Percentiles rank a stretch among this genome's conserved stretches.
These are phyloP conservation scores for Chernovozyma aurita DNA, from an alignment of 1,139 yeast genomes.

Conservation along the genomic window DNA sequence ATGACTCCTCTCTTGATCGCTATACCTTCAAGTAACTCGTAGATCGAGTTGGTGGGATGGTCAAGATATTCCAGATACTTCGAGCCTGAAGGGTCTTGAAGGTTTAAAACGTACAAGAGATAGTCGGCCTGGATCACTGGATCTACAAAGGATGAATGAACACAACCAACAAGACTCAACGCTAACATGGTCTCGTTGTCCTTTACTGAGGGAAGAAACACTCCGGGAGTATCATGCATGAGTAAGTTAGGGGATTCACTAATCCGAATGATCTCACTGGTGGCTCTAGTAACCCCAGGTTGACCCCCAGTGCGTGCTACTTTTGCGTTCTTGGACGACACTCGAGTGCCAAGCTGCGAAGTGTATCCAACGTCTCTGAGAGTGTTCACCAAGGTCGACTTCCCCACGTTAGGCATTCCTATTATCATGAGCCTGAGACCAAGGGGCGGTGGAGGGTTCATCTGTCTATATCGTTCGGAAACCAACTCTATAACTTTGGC, in stretches of 20 bases:
- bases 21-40: conserved; percentile 54
- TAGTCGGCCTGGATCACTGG: conserved; percentile 88
- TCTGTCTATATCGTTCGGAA: conserved; percentile 34
- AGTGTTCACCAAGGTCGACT: conserved; percentile 81
- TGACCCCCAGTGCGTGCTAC: conserved; percentile 85
- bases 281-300: conserved; percentile 85
- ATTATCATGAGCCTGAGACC: conserved; percentile 75
- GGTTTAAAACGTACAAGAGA: conserved; percentile 66
- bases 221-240: conserved; percentile 91
- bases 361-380: conserved; percentile 55
- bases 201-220: conserved; percentile 72
- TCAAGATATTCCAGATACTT: conserved; percentile 44
- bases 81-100: conserved; percentile 48
- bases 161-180: conserved; percentile 71
- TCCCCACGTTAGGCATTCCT: conserved; percentile 99
- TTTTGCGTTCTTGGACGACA: conserved; percentile 43
- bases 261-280: conserved; percentile 73
- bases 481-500: conserved; percentile 46
- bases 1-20: conserved; percentile 39
- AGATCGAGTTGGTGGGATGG: conserved; percentile 73
- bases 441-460: conserved; percentile 72
- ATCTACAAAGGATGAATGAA: conserved; percentile 67
- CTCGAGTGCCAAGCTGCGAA: conserved; percentile 11
- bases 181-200: conserved; percentile 70
- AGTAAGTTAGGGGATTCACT: conserved; percentile 60